A percentile compares a stretch with the other conserved stretches of the same genome.
Evolutionary conservation across 116 monocot genomes (phyloP).

Genomic region (Phalaenopsis hybrid): DNA sequence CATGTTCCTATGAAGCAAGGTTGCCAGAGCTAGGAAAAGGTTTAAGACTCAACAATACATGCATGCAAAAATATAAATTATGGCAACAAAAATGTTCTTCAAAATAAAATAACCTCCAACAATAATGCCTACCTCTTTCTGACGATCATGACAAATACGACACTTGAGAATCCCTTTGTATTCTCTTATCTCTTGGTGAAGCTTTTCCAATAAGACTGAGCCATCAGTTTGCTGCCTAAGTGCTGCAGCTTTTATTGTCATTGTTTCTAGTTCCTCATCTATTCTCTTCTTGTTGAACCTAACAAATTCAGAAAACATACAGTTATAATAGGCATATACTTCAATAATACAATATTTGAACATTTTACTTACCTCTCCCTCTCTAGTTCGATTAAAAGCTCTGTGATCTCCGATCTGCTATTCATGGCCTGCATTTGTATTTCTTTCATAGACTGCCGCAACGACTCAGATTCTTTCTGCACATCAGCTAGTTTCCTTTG

Average conservation of each 20-base stretch:
- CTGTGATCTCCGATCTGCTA: conserved; percentile 40
- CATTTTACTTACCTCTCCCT: conserved; percentile 55
- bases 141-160: conserved; percentile 62
- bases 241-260: conserved; percentile 42
- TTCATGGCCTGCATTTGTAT: conserved; percentile 33
- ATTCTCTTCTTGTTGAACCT: conserved; percentile 76
- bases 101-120: not conserved
- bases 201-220: conserved; percentile 54
- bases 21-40: not conserved
- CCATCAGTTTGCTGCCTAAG: conserved; percentile 47
- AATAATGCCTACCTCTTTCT: conserved; percentile 59
- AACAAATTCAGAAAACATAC: conserved; percentile 6
- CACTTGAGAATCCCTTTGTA: conserved; percentile 89
- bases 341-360: not conserved
- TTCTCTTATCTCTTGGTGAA: conserved; percentile 67
- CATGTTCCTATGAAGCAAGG: not conserved
- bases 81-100: not conserved
- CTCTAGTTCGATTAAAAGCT: conserved; percentile 65
- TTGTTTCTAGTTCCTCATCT: conserved; percentile 59
- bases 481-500: conserved; percentile 53
- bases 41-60: not conserved
- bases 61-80: not conserved
- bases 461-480: conserved; percentile 37
- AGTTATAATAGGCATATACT: not conserved
- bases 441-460: conserved; percentile 39